Base-by-base conservation (phyloP, 129 eudicot genomes). In the Lactuca sativa region DNA sequence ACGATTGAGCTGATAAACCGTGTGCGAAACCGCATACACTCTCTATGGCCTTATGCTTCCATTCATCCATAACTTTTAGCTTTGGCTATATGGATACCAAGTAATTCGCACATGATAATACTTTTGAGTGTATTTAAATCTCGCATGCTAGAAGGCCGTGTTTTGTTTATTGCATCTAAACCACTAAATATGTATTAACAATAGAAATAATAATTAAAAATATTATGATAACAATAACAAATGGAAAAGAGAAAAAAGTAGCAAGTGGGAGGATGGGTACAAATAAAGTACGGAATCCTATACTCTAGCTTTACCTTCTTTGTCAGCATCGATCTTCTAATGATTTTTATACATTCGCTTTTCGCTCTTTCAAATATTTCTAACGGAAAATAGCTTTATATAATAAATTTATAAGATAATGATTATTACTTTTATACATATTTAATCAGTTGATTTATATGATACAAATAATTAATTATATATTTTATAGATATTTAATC, bases 221-320 rank as follows among this genome's bases (percentile, higher is more conserved):
- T 6, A 56, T 14, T 43, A 69, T 56, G 8, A 40, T 67, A 43
- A 32, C 30, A 18, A 25, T 34, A 57, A 56, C 18, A 75, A 51
- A 59, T 38, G 34, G 34, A 43, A 51, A 56, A 57, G 54, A 64
- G 51, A 33, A 44, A 69, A 56, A 32, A 59, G 10, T 4, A 14
- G 61, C 70, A 38, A 73, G 70, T 73, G 63, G 38, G 44, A 5
- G 30, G 25, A 74, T 65, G 72, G 79, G 59, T 74, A 44, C 67
- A 74, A 32, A 59, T 13, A 75, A 75, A 59, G 74, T 67, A 67
- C 71, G 60, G 78, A 76, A 71, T 76, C 69, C 13, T 40, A 79
- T 78, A 6, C 64, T 30, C 74, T 25, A 25, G 30, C 30, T 64
- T 32, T 31, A 43, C 2, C 59, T 44, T 48, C 52, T 66, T 43